A percentile compares a stretch with the other conserved stretches of the same genome.
phyloP scores from a whole-genome alignment of 768 basidiomycete species.

The Favolaschia claudopus region DNA sequence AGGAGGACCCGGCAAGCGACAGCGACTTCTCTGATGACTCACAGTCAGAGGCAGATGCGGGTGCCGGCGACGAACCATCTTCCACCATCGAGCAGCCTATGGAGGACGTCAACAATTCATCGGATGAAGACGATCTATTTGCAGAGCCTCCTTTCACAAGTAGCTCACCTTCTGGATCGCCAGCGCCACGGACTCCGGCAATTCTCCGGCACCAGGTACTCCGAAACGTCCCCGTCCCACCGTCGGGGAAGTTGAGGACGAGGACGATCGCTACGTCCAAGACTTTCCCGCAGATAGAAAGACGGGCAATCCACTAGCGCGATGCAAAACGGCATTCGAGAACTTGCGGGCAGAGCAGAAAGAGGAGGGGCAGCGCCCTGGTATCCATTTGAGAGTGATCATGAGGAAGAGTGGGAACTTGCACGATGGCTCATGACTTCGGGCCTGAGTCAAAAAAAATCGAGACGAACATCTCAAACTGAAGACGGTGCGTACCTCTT shows the following conservation, averaged over 20 bases:
- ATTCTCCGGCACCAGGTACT: too few relatives aligned
- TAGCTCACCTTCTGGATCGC: too few relatives aligned
- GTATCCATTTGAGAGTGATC: slow-evolving; percentile 34
- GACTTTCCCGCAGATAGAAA: background rate
- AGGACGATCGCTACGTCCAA: background rate
- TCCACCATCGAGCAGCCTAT: too few relatives aligned
- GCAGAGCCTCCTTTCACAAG: too few relatives aligned
- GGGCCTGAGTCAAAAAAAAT: slow-evolving; percentile 32
- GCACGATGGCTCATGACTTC: slow-evolving; percentile 37
- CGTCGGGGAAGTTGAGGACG: background rate
- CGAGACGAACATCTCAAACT: slow-evolving; percentile 38
- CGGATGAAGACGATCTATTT: too few relatives aligned
- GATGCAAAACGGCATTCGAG: background rate
- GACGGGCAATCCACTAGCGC: background rate
- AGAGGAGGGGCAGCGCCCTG: slow-evolving; percentile 20
- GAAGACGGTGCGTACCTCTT: background rate
- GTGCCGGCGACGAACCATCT: too few relatives aligned
- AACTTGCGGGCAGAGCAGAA: slow-evolving; percentile 1
- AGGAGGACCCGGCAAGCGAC: too few relatives aligned
- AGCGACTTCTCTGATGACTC: too few relatives aligned
- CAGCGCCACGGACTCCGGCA: too few relatives aligned
- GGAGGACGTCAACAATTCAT: too few relatives aligned
- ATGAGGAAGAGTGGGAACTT: slow-evolving; percentile 38
- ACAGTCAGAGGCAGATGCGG: too few relatives aligned
- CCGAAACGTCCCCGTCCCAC: too few relatives aligned